Base-by-base conservation (phyloP, 345 rosid species). In the Aquilaria yunnanensis region DNA sequence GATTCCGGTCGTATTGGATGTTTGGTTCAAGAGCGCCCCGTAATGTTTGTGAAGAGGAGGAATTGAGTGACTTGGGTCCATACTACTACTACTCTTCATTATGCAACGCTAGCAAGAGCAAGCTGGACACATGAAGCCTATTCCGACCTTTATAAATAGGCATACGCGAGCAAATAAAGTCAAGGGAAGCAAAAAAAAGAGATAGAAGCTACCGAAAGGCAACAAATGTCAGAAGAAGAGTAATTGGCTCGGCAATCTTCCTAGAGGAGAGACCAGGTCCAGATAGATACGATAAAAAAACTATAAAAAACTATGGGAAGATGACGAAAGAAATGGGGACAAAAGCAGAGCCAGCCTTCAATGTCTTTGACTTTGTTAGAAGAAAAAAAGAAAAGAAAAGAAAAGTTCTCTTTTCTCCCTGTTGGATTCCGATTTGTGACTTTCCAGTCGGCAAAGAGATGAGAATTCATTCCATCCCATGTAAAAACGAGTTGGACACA, bases 201-300 rank as follows among this genome's bases (percentile, higher is more conserved):
- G 6, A 62, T 49, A 46, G 53, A 43, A 52, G 64, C 59, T 57
- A 45, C 54, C 54, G 70, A 74, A 66, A 65, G 45, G 54, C 32
- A 77, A 81, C 86, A 78, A 64, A 64, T 78, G 86, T 68, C 81
- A 14, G 1, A 63, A 70, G 67, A 58, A 61, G 72, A 68, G 81
- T 56, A 60, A 47, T 73, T 64, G 66, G 46, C 68, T 67, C 67
- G 30, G 46, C 34, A 55, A 63, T 53, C 53, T 70, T 69, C 61
- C 54, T 12, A 12, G 32, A 46, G 71, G 23, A 74, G 11, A 47
- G 75, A 74, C 64, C 49, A 47, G 41, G 69, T 65, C 67, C 60
- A 50, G 52, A 48, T 5, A 51, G 48, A 47, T 3, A 6, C 12
- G 32, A 0, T n/a, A 32, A 48, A 14, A 43, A 23, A 23, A 23